Conservation (phyloP, 257 asterid species). For the Nicotiana sylvestris region DNA sequence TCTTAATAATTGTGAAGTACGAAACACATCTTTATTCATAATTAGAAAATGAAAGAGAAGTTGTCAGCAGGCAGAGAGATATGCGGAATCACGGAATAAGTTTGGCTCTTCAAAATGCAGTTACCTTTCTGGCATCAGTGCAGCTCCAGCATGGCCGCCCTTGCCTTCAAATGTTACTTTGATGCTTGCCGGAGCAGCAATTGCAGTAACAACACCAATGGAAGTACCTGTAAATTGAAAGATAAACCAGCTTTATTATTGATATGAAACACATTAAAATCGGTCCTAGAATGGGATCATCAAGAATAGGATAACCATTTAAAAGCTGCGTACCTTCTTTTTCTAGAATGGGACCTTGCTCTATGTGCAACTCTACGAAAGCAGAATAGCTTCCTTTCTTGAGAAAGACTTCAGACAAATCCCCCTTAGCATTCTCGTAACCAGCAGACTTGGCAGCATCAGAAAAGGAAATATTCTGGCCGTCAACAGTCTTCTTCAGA, state of each 20-base stretch:
- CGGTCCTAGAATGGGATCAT: background rate
- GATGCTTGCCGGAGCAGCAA: slow-evolving; percentile 98
- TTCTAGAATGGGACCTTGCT: slow-evolving; percentile 97
- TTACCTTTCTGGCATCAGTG: slow-evolving; percentile 79
- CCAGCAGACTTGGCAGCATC: slow-evolving; percentile 83
- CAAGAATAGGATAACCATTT: background rate
- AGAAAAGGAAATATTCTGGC: slow-evolving; percentile 52
- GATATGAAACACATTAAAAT: background rate
- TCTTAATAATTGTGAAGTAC: background rate
- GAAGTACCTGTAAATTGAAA: slow-evolving; percentile 39
- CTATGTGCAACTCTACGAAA: slow-evolving; percentile 85
- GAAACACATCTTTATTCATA: background rate
- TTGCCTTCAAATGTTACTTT: slow-evolving; percentile 87
- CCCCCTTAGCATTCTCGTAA: slow-evolving; percentile 35
- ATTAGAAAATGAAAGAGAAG: background rate
- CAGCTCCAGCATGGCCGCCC: slow-evolving; percentile 99
- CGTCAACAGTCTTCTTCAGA: slow-evolving; percentile 60
- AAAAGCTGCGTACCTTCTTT: slow-evolving; percentile 58
- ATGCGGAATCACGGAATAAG: background rate
- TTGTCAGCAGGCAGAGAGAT: background rate
- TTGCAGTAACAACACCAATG: slow-evolving; percentile 89
- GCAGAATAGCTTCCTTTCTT: slow-evolving; percentile 72
- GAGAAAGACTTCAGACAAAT: slow-evolving; percentile 58
- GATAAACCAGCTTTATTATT: background rate
- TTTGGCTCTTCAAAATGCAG: background rate